Conservation (phyloP, 768 basidiomycete species). For the Boletus vinaceobasis region DNA sequence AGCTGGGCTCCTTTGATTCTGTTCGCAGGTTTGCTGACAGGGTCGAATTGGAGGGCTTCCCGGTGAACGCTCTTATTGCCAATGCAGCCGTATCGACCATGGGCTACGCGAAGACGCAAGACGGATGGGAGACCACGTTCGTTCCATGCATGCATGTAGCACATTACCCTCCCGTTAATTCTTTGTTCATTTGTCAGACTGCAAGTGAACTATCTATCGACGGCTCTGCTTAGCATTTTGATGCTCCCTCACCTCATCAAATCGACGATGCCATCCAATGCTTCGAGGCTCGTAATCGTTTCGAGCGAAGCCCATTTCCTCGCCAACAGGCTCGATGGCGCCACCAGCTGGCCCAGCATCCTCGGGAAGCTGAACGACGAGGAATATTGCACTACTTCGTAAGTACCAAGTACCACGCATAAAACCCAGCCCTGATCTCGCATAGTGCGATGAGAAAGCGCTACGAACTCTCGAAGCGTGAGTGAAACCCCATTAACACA, state of each 20-base stretch:
- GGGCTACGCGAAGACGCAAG: slow-evolving; percentile 26
- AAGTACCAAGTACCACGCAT: slow-evolving; percentile 5
- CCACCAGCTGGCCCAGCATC: slow-evolving; percentile 22
- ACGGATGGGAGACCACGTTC: slow-evolving; percentile 38
- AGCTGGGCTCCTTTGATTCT: slow-evolving; percentile 32
- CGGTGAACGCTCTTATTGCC: slow-evolving; percentile 30
- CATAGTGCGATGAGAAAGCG: slow-evolving; percentile 24
- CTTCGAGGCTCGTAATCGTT: slow-evolving; percentile 30
- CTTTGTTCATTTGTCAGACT: slow-evolving; percentile 18
- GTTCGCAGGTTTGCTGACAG: slow-evolving; percentile 31
- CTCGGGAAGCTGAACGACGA: slow-evolving; percentile 27
- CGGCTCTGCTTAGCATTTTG: slow-evolving; percentile 32
- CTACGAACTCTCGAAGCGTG: slow-evolving; percentile 28
- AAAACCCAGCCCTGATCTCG: neutral
- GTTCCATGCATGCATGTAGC: slow-evolving; percentile 2
- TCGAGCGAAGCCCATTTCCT: slow-evolving; percentile 29
- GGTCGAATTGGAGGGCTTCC: slow-evolving; percentile 25
- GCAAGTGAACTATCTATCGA: slow-evolving; percentile 37
- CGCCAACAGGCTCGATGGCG: slow-evolving; percentile 7
- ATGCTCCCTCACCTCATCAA: slow-evolving; percentile 35
- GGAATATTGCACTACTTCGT: slow-evolving; percentile 27
- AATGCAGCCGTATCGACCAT: slow-evolving; percentile 25
- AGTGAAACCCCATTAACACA: neutral
- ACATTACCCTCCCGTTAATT: neutral
- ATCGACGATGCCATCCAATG: slow-evolving; percentile 19